Evolutionary conservation across 2,329 filamentous ascomycete species (phyloP), one percentile per base, ranked within the genome.

Genomic region (Fusarium setosum): DNA sequence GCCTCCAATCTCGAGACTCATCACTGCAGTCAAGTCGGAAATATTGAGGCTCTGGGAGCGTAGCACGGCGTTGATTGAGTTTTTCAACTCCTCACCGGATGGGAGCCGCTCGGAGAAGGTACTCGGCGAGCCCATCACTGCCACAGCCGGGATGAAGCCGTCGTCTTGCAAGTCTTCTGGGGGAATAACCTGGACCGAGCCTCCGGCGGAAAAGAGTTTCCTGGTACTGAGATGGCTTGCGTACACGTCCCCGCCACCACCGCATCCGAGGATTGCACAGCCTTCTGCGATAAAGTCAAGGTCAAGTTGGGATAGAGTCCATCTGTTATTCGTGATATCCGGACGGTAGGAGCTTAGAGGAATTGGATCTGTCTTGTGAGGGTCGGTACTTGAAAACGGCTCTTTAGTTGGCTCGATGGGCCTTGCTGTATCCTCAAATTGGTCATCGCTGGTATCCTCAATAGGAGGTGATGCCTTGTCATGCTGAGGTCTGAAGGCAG

Each of bases 1-100:
- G 6, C 65, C 65, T 11, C 65, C 65, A 2, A 68, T 65, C 1
- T 68, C 65, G 1, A 68, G 4, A 2, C 63, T 58, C 52, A 67
- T 65, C 7, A 67, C 50, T 0, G 63, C 63, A 4, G 44, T 48
- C 3, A 48, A 12, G 1, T 48, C 29, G n/a, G 20, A 18, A 12
- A 48, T 29, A 4, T 18, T 20, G 2, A 48, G 29, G 3, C 44
- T 18, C 24, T 34, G 44, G 3, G 44, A 48, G 8, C 21, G 32
- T 1, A 48, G 15, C 8, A 67, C 50, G 0, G 63, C 63, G 0
- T 60, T 50, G 6, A 68, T 31, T 2, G 65, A 57, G 32, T 59
- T 65, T 32, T 53, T 45, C 0, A 68, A 21, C 21, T 59, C 53
- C 10, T 68, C 57, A 2, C 42, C 52, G 1, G 56, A 52, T 0